Conservation (phyloP, 164 flowering plant species). For the Magnolia sinica region DNA sequence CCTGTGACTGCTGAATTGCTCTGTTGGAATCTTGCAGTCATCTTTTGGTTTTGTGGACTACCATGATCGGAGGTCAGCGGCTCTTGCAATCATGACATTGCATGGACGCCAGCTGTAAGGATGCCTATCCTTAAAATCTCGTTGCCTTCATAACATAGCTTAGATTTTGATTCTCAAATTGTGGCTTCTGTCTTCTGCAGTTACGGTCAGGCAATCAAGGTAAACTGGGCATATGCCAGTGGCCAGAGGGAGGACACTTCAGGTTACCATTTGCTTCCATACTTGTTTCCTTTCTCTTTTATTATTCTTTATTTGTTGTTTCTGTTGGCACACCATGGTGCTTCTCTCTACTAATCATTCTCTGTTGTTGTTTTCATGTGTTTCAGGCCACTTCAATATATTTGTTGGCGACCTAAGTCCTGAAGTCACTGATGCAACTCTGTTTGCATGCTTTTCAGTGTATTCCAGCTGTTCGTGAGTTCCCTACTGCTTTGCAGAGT, state of each 20-base stretch:
- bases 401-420: constrained; percentile 94
- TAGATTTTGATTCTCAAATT: background rate
- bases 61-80: constrained; percentile 90
- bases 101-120: constrained; percentile 96
- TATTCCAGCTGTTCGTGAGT: constrained; percentile 92
- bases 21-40: constrained; percentile 53
- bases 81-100: constrained; percentile 79
- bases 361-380: constrained; percentile 6
- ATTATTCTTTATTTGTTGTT: background rate
- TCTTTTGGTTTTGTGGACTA: constrained; percentile 97
- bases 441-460: constrained; percentile 82
- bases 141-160: background rate
- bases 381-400: constrained; percentile 73
- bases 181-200: constrained; percentile 31
- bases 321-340: background rate
- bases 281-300: background rate
- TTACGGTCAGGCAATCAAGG: constrained; percentile 98
- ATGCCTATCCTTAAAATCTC: background rate
- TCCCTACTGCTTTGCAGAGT: background rate
- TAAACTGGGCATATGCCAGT: constrained; percentile 99
- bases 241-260: constrained; percentile 98
- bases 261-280: constrained; percentile 27
- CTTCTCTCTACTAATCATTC: background rate
- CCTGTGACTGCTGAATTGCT: background rate
- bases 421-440: constrained; percentile 88